Base-by-base conservation (phyloP, 2,329 filamentous ascomycete species). In the Exophiala sideris region DNA sequence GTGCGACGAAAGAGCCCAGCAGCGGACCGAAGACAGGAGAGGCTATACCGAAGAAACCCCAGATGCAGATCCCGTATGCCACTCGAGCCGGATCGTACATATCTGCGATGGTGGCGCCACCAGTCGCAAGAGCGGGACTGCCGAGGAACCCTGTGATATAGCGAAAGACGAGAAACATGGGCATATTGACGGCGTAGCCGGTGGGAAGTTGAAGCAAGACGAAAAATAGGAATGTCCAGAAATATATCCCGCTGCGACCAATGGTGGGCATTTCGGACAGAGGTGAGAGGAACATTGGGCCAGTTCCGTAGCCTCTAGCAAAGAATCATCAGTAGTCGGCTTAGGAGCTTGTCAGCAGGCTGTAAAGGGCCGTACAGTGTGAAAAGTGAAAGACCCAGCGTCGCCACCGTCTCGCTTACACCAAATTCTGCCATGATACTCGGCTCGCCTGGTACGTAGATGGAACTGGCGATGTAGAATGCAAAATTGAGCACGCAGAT, bases 141-240 rank as follows among this genome's bases (percentile, higher is more conserved):
- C 77, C 76, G 58, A 79, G 71, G 61, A 81, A 79, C 1, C 78
- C 79, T 0, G 74, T 75, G 0, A 81, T 52, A 60, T 80, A 80
- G 7, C 79, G 75, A 33, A 82, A 74, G 3, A 71, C 75, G 0
- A 82, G 66, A 0, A 83, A 66, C 67, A 78, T 78, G 4, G 73
- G 75, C 44, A 81, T 74, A 58, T 80, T 81, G 32, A 67, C 68
- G 0, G 75, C 74, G 16, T 76, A 68, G 3, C 73, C 70, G 3
- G 74, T 73, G 1, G 71, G 73, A 6, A 79, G 68, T 41, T 78
- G 70, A 46, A 83, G 68, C 34, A 77, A 70, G 36, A 77, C 71
- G 63, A 81, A 81, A 3, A 77, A 60, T 3, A 71, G 61, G 10
- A 80, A 67, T 0, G 77, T 80, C 2, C 66, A 65, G 16, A 79